Conservation (phyloP, 306 rosid species). For the Corylus avellana region DNA sequence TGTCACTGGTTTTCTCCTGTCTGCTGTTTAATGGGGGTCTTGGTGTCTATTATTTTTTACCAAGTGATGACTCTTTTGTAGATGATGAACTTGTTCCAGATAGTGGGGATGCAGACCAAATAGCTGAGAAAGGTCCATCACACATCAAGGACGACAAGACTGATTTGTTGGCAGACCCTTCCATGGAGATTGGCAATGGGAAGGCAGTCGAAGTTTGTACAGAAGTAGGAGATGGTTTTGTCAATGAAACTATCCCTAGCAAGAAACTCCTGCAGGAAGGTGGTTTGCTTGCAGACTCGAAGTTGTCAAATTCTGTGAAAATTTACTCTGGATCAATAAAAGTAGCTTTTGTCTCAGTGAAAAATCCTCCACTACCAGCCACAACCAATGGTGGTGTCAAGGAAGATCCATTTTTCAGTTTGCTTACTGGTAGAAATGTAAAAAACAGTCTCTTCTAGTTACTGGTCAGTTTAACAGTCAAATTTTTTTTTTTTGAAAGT, state of each 20-base stretch:
- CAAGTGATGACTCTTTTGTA: slow-evolving; percentile 24
- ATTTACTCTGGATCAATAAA: slow-evolving; percentile 37
- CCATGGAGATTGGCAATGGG: slow-evolving; percentile 13
- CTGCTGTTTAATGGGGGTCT: background rate
- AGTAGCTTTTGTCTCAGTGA: slow-evolving; percentile 69
- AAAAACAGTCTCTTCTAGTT: slow-evolving; percentile 49
- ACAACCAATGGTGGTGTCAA: slow-evolving; percentile 24
- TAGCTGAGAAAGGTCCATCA: slow-evolving; percentile 22
- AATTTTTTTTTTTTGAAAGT: background rate
- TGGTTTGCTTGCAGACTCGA: slow-evolving; percentile 30
- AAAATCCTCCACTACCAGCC: slow-evolving; percentile 27
- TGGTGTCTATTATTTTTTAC: slow-evolving; percentile 8
- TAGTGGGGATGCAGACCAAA: slow-evolving; percentile 23
- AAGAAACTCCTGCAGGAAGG: slow-evolving; percentile 26
- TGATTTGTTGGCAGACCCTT: slow-evolving; percentile 31
- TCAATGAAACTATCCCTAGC: slow-evolving; percentile 18
- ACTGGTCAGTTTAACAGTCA: background rate
- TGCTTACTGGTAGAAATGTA: slow-evolving; percentile 45
- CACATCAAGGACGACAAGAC: slow-evolving; percentile 20
- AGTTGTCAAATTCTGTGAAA: slow-evolving; percentile 26
- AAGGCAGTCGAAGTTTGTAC: slow-evolving; percentile 24
- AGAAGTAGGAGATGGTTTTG: slow-evolving; percentile 29
- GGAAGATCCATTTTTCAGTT: slow-evolving; percentile 46
- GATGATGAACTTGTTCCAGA: slow-evolving; percentile 40
- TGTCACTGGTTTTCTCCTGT: background rate